phyloP scores from a whole-genome alignment of 768 basidiomycete genomes.

The Boletus subparvulus region DNA sequence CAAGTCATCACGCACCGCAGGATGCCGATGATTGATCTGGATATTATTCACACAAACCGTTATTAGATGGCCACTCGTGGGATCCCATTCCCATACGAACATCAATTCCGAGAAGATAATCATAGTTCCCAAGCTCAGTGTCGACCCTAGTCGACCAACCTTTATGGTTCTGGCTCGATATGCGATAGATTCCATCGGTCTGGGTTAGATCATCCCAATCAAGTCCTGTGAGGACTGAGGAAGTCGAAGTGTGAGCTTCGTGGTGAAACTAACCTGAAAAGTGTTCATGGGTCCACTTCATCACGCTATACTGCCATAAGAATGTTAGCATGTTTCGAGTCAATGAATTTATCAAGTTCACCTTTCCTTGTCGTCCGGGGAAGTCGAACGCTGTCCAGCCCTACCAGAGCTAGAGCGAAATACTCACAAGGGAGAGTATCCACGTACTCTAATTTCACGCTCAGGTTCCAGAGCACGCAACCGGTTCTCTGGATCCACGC shows the following conservation, averaged over 20 bases:
- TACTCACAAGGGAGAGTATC: not conserved
- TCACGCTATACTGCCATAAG: constrained; percentile 56
- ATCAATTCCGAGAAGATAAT: constrained; percentile 75
- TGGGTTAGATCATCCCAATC: constrained; percentile 78
- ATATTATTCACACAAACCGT: constrained; percentile 11
- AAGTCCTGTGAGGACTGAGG: constrained; percentile 48
- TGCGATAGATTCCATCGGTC: constrained; percentile 67
- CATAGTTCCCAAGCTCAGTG: constrained; percentile 83
- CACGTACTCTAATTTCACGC: constrained; percentile 64
- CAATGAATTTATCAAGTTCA: constrained; percentile 31
- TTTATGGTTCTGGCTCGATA: constrained; percentile 62
- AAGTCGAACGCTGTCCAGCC: constrained; percentile 89
- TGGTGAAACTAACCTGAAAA: constrained; percentile 60
- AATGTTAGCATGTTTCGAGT: not conserved
- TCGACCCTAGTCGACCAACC: constrained; percentile 85
- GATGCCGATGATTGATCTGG: constrained; percentile 83
- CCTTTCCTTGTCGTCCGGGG: constrained; percentile 71
- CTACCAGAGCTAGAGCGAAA: constrained; percentile 36
- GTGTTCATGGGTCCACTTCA: constrained; percentile 76
- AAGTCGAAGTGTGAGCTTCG: not conserved
- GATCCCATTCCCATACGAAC: constrained; percentile 38
- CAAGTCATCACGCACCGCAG: constrained; percentile 74
- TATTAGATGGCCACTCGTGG: not conserved
- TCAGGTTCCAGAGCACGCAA: constrained; percentile 55
- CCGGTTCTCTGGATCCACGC: constrained; percentile 69